Evolutionary conservation across 2,329 filamentous ascomycete genomes (phyloP).

Genomic region (Neoarthrinium moseri): DNA sequence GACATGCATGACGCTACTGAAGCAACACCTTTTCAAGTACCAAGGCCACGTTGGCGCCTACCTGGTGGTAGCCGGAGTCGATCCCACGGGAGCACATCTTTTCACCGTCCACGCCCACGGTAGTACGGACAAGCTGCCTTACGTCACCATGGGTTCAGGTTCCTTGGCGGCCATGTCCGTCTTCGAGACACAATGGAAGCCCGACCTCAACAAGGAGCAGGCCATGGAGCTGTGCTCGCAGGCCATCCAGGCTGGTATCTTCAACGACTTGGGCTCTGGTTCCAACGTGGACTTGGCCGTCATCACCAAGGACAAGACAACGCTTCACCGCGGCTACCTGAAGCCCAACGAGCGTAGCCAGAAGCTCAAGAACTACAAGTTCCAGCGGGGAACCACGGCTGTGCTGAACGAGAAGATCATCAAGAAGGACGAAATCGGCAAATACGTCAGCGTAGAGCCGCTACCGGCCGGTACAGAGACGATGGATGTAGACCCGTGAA

Average conservation of each 20-base stretch:
- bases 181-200: conserved; percentile 95
- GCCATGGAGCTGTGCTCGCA: conserved; percentile 70
- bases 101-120: conserved; percentile 99
- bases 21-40: conserved; percentile 98
- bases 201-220: conserved; percentile 67
- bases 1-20: conserved; percentile 98
- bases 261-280: conserved; percentile 95
- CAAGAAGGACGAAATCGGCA: conserved; percentile 87
- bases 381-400: conserved; percentile 88
- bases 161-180: conserved; percentile 96
- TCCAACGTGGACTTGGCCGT: conserved; percentile 97
- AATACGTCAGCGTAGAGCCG: conserved; percentile 91
- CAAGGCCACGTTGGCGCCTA: conserved; percentile 98
- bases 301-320: conserved; percentile 94
- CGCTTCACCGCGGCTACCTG: conserved; percentile 87
- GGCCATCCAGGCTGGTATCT: conserved; percentile 92
- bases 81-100: conserved; percentile 90
- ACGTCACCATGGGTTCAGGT: conserved; percentile 98
- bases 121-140: conserved; percentile 96
- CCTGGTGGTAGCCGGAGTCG: conserved; percentile 93
- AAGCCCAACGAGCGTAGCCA: conserved; percentile 86
- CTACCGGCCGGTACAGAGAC: conserved; percentile 67
- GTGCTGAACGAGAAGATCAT: conserved; percentile 96
- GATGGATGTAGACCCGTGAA: conserved; percentile 67
- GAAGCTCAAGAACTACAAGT: conserved; percentile 93